phyloP scores from a whole-genome alignment of 768 basidiomycete genomes.

The Boletellus ananas region DNA sequence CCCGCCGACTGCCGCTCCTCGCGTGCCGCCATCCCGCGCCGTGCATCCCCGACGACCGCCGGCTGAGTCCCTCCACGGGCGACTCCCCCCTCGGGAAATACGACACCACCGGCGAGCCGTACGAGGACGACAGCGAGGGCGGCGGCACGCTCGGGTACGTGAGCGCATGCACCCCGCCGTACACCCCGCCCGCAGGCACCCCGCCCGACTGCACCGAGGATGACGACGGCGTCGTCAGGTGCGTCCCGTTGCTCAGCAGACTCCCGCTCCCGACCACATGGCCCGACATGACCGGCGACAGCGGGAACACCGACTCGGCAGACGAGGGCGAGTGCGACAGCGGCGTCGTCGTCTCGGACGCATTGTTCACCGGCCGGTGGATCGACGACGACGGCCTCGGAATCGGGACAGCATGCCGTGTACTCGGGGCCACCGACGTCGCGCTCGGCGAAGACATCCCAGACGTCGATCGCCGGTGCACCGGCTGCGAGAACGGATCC shows the following conservation, averaged over 20 bases:
- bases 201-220: constrained; percentile 46
- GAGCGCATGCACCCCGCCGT: constrained; percentile 35
- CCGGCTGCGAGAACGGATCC: constrained; percentile 71
- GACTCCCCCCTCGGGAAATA: constrained; percentile 47
- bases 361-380: constrained; percentile 47
- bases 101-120: constrained; percentile 63
- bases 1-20: constrained; percentile 41
- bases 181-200: neutral
- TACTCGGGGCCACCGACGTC: constrained; percentile 19
- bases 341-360: constrained; percentile 57
- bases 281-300: constrained; percentile 56
- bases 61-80: constrained; percentile 51
- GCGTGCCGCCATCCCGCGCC: constrained; percentile 9
- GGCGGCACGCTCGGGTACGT: constrained; percentile 84
- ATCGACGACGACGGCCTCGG: constrained; percentile 67
- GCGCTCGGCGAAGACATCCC: constrained; percentile 29
- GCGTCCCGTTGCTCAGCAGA: constrained; percentile 42
- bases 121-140: constrained; percentile 74
- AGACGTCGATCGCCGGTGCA: constrained; percentile 53
- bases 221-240: constrained; percentile 71
- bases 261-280: constrained; percentile 36
- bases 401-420: constrained; percentile 64
- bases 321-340: constrained; percentile 64
- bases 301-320: constrained; percentile 62
- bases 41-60: constrained; percentile 46